phyloP scores from a whole-genome alignment of 441 rosid genomes.

The Melastoma candidum region DNA sequence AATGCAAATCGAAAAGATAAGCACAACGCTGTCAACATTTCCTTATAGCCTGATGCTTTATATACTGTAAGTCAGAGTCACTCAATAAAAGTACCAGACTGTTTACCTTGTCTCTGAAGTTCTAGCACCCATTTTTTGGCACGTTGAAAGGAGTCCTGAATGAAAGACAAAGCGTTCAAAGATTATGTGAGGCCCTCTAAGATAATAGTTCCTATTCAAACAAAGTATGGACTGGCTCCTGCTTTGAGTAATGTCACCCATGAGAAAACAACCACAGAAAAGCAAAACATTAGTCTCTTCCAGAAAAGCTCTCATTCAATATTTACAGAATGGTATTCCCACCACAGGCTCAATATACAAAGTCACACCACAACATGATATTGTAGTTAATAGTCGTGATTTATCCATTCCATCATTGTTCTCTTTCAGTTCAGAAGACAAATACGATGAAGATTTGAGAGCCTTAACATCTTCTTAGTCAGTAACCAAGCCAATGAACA shows the following conservation, averaged over 20 bases:
- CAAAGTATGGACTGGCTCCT: neutral
- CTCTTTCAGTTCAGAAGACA: no score
- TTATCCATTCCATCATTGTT: no score
- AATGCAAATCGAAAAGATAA: no score
- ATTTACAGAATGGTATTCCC: no score
- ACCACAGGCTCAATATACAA: no score
- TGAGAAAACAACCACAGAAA: no score
- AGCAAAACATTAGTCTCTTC: no score
- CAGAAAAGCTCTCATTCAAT: no score
- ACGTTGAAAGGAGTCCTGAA: conserved; percentile 54
- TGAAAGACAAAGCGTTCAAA: conserved; percentile 3
- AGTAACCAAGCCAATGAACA: neutral
- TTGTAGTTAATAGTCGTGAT: no score
- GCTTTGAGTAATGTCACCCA: no score
- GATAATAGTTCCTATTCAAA: neutral
- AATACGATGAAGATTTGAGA: no score
- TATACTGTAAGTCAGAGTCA: neutral
- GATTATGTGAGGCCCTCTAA: neutral
- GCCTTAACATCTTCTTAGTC: neutral
- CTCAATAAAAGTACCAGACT: neutral
- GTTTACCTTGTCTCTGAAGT: conserved; percentile 65
- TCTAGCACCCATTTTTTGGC: conserved; percentile 73
- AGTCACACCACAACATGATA: no score
- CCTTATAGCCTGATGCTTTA: neutral
- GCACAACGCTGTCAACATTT: neutral